A percentile compares a stretch with the other conserved stretches of the same genome.
Evolutionary conservation across 2,329 filamentous ascomycete genomes (phyloP).

Genomic region (Chaetoscypha palmicola): DNA sequence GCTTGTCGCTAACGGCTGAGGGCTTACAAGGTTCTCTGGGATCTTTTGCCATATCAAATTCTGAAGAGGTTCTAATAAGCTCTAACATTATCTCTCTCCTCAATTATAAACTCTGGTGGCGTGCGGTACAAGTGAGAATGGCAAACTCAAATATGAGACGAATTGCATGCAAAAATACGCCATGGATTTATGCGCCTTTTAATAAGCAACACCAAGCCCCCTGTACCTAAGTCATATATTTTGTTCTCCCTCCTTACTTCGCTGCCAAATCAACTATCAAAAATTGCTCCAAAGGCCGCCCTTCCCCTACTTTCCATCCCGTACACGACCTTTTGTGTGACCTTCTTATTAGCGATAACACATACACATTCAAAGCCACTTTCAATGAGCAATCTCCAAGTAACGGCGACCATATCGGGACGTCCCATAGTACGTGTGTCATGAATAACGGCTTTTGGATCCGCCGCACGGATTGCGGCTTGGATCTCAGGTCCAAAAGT

Average conservation of each 20-base stretch:
- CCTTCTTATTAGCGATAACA: conserved; percentile 33
- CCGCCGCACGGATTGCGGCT: conserved; percentile 27
- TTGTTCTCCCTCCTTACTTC: background rate
- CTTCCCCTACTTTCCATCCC: conserved; percentile 34
- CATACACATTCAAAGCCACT: conserved; percentile 33
- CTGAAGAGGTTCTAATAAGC: too few relatives aligned
- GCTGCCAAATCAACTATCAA: conserved; percentile 23
- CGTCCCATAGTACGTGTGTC: conserved; percentile 32
- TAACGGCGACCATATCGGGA: conserved; percentile 31
- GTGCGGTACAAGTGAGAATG: too few relatives aligned
- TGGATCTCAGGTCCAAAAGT: conserved; percentile 33
- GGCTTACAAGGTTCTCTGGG: too few relatives aligned
- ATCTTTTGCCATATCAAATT: too few relatives aligned
- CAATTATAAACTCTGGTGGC: too few relatives aligned
- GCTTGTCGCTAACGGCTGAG: too few relatives aligned
- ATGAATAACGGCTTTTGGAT: conserved; percentile 31
- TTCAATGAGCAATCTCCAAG: conserved; percentile 27
- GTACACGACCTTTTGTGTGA: conserved; percentile 35
- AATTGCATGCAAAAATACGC: too few relatives aligned
- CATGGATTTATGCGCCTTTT: too few relatives aligned
- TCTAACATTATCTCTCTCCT: too few relatives aligned
- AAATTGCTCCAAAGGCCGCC: conserved; percentile 34
- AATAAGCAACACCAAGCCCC: background rate
- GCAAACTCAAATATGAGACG: too few relatives aligned
- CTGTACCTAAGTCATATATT: background rate